A percentile compares a stretch with the other conserved stretches of the same genome.
Conservation (phyloP, 345 rosid genomes). For the Salix dunnii region DNA sequence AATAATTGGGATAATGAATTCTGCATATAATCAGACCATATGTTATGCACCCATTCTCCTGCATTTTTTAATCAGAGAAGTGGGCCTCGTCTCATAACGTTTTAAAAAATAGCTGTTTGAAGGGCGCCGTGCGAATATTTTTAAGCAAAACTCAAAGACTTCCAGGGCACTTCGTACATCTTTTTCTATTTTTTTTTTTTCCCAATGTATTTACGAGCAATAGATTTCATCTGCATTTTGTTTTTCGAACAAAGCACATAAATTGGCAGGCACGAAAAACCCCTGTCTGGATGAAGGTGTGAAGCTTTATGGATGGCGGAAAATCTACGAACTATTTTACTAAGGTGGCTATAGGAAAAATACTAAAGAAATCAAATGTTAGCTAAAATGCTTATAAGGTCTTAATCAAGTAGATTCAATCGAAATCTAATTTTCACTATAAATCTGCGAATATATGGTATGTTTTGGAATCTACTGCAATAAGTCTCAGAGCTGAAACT, state of each 20-base stretch:
- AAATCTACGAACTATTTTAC: background rate
- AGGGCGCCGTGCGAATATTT: background rate
- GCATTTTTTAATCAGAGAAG: background rate
- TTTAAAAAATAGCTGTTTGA: too few relatives aligned
- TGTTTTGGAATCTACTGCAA: conserved; percentile 65
- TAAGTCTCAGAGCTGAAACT: conserved; percentile 69
- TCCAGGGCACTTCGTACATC: background rate
- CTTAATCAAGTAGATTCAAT: background rate
- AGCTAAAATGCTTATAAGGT: background rate
- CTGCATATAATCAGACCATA: too few relatives aligned
- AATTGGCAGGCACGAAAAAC: background rate
- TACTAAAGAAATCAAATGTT: background rate
- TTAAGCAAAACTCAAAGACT: background rate
- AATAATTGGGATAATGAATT: background rate
- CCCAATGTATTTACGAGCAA: background rate
- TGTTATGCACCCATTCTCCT: background rate
- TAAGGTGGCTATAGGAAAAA: background rate
- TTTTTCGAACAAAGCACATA: background rate
- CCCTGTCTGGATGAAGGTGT: background rate
- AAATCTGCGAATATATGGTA: conserved; percentile 85
- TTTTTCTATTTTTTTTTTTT: background rate
- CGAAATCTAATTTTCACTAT: conserved; percentile 5
- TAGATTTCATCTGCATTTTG: background rate
- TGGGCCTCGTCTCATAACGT: background rate
- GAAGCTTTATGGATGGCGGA: background rate